Evolutionary conservation across 1,284 basidiomycete genomes (phyloP).

Genomic region (Moesziomyces sp.): DNA sequence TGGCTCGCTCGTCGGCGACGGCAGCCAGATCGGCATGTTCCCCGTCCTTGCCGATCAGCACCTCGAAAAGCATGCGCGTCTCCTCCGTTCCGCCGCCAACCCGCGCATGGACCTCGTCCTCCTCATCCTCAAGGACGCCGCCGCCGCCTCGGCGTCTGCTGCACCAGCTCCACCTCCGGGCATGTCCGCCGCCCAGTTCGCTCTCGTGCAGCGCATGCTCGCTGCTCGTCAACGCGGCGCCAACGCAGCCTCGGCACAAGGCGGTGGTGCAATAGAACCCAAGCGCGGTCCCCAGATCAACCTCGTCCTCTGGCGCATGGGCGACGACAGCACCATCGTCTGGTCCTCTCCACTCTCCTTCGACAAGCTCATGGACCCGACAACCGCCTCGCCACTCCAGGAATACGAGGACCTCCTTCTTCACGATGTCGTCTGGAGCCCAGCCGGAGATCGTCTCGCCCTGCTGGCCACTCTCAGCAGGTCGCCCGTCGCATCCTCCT

Average conservation of each 20-base stretch:
- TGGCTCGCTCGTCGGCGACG: constrained; percentile 37
- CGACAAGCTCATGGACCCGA: constrained; percentile 33
- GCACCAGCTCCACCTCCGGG: constrained; percentile 25
- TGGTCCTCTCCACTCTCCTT: constrained; percentile 36
- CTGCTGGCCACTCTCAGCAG: constrained; percentile 23
- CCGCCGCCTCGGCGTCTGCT: constrained; percentile 5
- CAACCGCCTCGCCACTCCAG: constrained; percentile 8
- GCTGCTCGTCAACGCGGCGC: constrained; percentile 41
- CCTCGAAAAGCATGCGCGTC: constrained; percentile 26
- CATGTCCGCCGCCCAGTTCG: constrained; percentile 45
- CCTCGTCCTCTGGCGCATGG: constrained; percentile 45
- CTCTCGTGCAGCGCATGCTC: constrained; percentile 45
- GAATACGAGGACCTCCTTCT: constrained; percentile 42
- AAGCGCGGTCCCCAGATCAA: constrained; percentile 41
- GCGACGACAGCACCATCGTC: constrained; percentile 32
- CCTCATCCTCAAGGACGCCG: constrained; percentile 36
- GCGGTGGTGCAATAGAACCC: constrained; percentile 21
- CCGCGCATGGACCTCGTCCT: constrained; percentile 53
- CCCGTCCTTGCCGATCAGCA: constrained; percentile 33
- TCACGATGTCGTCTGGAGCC: constrained; percentile 45
- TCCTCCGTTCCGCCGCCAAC: constrained; percentile 40
- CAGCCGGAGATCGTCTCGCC: constrained; percentile 39
- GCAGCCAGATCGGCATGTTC: constrained; percentile 40
- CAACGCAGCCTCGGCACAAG: constrained; percentile 10
- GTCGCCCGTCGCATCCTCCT: constrained; percentile 18